Evolutionary conservation across 805 yeast genomes (phyloP).

Genomic region (Wickerhamiella parazyma): DNA sequence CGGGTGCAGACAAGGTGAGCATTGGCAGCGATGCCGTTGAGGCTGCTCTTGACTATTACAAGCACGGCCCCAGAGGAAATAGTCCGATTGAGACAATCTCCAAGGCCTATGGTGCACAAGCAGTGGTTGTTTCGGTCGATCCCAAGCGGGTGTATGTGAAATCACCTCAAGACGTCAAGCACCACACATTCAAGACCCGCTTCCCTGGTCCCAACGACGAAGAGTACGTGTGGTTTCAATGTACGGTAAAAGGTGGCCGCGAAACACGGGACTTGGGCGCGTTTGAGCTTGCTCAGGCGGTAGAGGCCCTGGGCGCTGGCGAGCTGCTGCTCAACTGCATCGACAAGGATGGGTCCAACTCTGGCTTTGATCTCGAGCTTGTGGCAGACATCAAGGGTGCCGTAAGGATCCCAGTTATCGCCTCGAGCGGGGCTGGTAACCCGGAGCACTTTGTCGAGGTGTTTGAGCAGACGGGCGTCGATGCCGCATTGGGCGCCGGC

Average conservation of each 20-base stretch:
- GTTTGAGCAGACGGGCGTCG: constrained; percentile 65
- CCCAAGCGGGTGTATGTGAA: constrained; percentile 78
- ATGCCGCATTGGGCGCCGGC: constrained; percentile 98
- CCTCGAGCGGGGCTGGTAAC: constrained; percentile 93
- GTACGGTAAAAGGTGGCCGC: constrained; percentile 94
- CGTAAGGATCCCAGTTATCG: constrained; percentile 84
- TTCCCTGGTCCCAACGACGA: constrained; percentile 82
- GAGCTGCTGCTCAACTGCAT: constrained; percentile 87
- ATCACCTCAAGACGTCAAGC: constrained; percentile 44
- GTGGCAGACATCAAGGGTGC: constrained; percentile 62
- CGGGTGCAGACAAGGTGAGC: constrained; percentile 97
- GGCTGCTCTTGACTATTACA: constrained; percentile 75
- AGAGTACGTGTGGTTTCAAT: constrained; percentile 81
- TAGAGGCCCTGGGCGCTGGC: constrained; percentile 92
- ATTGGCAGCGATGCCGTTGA: constrained; percentile 95
- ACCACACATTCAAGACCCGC: constrained; percentile 49
- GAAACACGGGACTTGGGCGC: constrained; percentile 85
- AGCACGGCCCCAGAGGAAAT: constrained; percentile 52
- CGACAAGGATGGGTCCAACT: constrained; percentile 92
- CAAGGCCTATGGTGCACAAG: constrained; percentile 85
- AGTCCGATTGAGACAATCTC: constrained; percentile 92
- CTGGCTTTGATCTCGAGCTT: constrained; percentile 84
- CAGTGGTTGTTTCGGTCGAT: constrained; percentile 96
- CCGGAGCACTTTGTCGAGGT: constrained; percentile 88
- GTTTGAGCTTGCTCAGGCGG: constrained; percentile 71